Conservation (phyloP, 2,329 filamentous ascomycete genomes). For the Ceratocystis smalleyi region DNA sequence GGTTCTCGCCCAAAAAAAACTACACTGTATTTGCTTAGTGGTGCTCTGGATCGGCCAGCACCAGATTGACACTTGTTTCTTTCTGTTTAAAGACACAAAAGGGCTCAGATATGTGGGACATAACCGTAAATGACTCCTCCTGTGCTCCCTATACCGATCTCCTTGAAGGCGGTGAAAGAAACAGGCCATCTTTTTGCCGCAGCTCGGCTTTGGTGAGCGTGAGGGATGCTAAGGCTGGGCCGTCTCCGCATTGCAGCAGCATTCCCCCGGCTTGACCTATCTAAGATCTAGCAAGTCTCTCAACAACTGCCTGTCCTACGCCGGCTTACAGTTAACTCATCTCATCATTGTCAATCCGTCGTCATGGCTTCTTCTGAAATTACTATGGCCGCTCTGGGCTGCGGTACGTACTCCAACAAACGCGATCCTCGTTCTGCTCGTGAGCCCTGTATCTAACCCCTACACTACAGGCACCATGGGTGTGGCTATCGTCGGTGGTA, state of each 20-base stretch:
- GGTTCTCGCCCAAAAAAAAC: background rate
- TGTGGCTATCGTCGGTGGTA: slow-evolving; percentile 66
- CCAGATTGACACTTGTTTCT: background rate
- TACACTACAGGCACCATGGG: slow-evolving; percentile 56
- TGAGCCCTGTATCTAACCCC: slow-evolving; percentile 9
- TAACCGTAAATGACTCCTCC: background rate
- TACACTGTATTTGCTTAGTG: background rate
- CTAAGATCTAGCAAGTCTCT: background rate
- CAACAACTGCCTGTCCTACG: background rate
- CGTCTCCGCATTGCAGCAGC: slow-evolving; percentile 14
- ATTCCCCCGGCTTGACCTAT: background rate
- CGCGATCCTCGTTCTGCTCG: background rate
- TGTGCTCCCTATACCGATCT: background rate
- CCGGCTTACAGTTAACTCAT: background rate
- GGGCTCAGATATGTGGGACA: background rate
- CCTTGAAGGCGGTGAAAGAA: slow-evolving; percentile 12
- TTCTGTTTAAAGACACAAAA: too few species aligned
- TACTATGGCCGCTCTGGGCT: slow-evolving; percentile 68
- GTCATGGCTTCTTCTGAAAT: slow-evolving; percentile 28
- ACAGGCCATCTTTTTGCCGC: background rate
- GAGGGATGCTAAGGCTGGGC: background rate
- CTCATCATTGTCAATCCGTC: background rate
- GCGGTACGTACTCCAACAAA: slow-evolving; percentile 36
- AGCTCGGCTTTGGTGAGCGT: background rate
- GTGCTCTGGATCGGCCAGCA: slow-evolving; percentile 8